A percentile compares a stretch with the other conserved stretches of the same genome.
Conservation (phyloP, 306 rosid genomes). For the Amphicarpaea edgeworthii region DNA sequence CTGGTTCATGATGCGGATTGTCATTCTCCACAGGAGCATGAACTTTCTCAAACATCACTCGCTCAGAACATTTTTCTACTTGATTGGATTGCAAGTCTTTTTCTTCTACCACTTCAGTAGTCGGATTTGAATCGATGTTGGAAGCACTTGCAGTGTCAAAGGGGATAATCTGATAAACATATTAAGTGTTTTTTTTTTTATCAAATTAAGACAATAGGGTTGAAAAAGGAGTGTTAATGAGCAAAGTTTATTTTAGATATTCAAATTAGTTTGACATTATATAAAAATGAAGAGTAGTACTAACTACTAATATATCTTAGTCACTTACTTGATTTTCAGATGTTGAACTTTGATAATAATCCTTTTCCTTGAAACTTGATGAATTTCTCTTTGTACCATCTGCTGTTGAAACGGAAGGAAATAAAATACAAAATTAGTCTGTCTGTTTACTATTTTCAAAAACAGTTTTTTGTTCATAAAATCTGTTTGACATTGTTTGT, state of each 20-base stretch:
- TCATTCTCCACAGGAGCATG: too few relatives aligned
- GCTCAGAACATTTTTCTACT: too few relatives aligned
- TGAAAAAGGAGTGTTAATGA: background rate
- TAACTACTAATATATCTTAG: background rate
- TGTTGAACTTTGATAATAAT: constrained; percentile 65
- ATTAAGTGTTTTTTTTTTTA: background rate
- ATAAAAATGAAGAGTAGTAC: background rate
- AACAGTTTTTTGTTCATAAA: too few relatives aligned
- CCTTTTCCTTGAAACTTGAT: constrained; percentile 69
- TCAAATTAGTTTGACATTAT: background rate
- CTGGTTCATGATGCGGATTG: too few relatives aligned
- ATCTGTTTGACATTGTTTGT: too few relatives aligned
- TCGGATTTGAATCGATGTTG: too few relatives aligned
- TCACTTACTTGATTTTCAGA: constrained; percentile 71
- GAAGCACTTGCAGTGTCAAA: too few relatives aligned
- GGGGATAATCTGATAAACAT: too few relatives aligned
- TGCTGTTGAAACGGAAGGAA: constrained; percentile 44
- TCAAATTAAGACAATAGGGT: background rate
- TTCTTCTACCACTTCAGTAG: too few relatives aligned
- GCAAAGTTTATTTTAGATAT: background rate
- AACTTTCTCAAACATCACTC: too few relatives aligned
- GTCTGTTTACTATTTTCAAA: too few relatives aligned
- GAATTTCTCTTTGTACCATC: constrained; percentile 63
- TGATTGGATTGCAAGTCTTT: background rate
- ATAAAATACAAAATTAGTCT: constrained; percentile 30